A percentile compares a stretch with the other conserved stretches of the same genome.
Conservation (phyloP, 352 stramenopile genomes). For the Phytopythium sindhum region DNA sequence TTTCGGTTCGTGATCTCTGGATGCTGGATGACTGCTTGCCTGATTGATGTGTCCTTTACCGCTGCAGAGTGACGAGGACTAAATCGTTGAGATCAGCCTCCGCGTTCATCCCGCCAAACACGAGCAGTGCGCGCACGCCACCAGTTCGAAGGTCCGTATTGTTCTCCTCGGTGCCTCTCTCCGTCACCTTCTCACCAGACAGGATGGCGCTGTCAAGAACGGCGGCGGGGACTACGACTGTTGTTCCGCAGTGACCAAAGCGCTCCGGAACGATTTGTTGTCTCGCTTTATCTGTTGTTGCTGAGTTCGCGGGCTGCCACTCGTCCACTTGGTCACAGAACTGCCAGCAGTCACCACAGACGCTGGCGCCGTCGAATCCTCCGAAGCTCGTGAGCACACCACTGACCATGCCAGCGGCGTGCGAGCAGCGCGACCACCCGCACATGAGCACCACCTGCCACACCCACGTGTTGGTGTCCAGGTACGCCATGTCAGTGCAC, state of each 20-base stretch:
- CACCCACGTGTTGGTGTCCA: slow-evolving; percentile 31
- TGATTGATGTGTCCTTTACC: not conserved
- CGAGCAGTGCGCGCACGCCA: slow-evolving; percentile 19
- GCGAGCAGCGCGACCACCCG: slow-evolving; percentile 52
- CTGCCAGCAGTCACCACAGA: slow-evolving; percentile 43
- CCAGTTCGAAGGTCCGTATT: not conserved
- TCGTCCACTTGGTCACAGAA: slow-evolving; percentile 47
- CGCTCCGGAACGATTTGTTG: slow-evolving; percentile 17
- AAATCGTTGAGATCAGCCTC: slow-evolving; percentile 40
- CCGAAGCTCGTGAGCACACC: slow-evolving; percentile 42
- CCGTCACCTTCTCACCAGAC: slow-evolving; percentile 4
- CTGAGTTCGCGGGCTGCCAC: slow-evolving; percentile 13
- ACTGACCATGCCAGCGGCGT: slow-evolving; percentile 27
- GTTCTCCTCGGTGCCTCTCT: not conserved
- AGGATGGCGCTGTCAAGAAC: not conserved
- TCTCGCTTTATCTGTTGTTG: not conserved
- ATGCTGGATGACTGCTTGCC: not conserved
- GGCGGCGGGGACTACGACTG: slow-evolving; percentile 11
- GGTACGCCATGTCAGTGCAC: slow-evolving; percentile 55
- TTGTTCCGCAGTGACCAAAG: slow-evolving; percentile 47
- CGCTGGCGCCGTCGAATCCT: slow-evolving; percentile 42
- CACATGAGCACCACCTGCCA: slow-evolving; percentile 56
- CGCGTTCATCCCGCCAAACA: slow-evolving; percentile 62
- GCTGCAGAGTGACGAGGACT: slow-evolving; percentile 17
- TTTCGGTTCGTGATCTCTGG: not conserved